Conservation (phyloP, 129 eudicot genomes). For the Flaveria sonorensis region DNA sequence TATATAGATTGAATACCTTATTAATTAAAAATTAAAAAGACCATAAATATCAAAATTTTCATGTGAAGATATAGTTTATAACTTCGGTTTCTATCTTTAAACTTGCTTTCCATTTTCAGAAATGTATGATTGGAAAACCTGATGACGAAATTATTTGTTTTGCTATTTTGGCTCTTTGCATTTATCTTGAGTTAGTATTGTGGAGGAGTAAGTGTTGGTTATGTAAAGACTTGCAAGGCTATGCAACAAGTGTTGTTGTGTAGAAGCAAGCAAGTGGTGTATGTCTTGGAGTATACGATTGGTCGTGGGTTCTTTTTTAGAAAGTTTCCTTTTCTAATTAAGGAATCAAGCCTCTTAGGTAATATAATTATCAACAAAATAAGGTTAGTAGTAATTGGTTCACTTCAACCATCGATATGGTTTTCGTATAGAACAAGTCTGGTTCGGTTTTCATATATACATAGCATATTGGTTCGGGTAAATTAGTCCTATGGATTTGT, state of each 20-base stretch:
- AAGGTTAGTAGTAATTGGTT: too few species aligned
- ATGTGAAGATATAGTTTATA: not conserved
- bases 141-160: not conserved
- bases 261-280: conserved; percentile 26
- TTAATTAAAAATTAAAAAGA: not conserved
- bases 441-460: too few species aligned
- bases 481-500: too few species aligned
- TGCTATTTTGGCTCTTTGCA: too few species aligned
- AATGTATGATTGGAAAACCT: not conserved
- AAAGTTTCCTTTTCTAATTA: conserved; percentile 8
- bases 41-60: not conserved
- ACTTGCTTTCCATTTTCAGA: not conserved
- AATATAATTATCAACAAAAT: not conserved
- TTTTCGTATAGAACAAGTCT: too few species aligned
- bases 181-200: too few species aligned
- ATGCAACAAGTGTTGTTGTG: conserved; percentile 36
- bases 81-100: not conserved
- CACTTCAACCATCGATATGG: too few species aligned
- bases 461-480: too few species aligned
- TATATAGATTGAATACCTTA: not conserved
- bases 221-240: conserved; percentile 37
- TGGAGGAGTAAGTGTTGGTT: not conserved
- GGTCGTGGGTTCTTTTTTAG: not conserved
- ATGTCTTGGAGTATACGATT: conserved; percentile 31
- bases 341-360: not conserved